Percentiles rank a stretch among this genome's conserved stretches.
phyloP scores from a whole-genome alignment of 345 rosid species.

The Odontarrhena argentea region DNA sequence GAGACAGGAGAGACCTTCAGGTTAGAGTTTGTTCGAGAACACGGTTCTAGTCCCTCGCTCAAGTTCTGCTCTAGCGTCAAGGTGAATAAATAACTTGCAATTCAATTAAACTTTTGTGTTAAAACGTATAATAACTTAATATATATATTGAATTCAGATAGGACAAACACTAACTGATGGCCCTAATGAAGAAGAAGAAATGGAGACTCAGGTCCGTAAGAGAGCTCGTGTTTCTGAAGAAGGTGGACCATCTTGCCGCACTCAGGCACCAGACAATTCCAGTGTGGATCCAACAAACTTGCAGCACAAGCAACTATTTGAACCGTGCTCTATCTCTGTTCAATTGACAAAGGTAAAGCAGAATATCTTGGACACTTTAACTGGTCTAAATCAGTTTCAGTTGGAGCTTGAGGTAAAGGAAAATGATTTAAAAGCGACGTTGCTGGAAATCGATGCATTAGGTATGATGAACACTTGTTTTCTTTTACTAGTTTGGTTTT shows the following conservation, averaged over 20 bases:
- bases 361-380: background rate
- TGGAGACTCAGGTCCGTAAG: background rate
- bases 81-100: background rate
- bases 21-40: constrained; percentile 21
- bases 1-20: constrained; percentile 15
- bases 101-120: background rate
- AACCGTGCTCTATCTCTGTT: constrained; percentile 6
- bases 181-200: constrained; percentile 21
- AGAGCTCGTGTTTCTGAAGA: constrained; percentile 12
- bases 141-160: background rate
- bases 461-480: constrained; percentile 8
- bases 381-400: background rate
- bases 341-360: constrained; percentile 14
- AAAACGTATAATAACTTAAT: background rate
- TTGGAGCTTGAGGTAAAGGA: constrained; percentile 8
- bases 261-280: background rate
- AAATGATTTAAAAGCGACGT: background rate
- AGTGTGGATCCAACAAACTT: background rate
- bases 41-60: constrained; percentile 8
- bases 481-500: background rate
- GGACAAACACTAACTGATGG: background rate
- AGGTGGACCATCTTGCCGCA: background rate
- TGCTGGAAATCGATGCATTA: constrained; percentile 14
- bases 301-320: constrained; percentile 5
- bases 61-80: constrained; percentile 14